phyloP scores from a whole-genome alignment of 1,139 yeast genomes.

The Pichia sp. region DNA sequence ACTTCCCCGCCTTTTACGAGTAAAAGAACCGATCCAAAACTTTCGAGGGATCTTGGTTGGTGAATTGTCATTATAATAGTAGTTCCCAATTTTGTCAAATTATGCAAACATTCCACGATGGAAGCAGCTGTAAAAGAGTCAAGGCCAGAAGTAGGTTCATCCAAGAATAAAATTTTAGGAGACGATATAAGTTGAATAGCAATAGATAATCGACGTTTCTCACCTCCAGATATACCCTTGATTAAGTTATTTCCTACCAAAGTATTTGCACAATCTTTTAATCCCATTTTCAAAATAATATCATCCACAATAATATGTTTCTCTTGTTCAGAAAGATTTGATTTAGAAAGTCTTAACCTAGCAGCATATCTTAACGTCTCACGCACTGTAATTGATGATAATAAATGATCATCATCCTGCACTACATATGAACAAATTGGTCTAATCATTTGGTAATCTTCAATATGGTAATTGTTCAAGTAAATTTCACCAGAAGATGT shows the following conservation, averaged over 20 bases:
- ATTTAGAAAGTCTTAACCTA: slow-evolving; percentile 44
- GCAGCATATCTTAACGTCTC: slow-evolving; percentile 76
- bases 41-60: slow-evolving; percentile 64
- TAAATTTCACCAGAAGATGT: slow-evolving; percentile 33
- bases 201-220: slow-evolving; percentile 73
- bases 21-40: slow-evolving; percentile 60
- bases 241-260: slow-evolving; percentile 64
- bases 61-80: slow-evolving; percentile 77
- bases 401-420: slow-evolving; percentile 68
- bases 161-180: slow-evolving; percentile 65
- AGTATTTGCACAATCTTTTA: slow-evolving; percentile 71
- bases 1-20: slow-evolving; percentile 69
- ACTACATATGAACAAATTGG: slow-evolving; percentile 66
- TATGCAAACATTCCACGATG: slow-evolving; percentile 53
- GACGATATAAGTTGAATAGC: slow-evolving; percentile 68
- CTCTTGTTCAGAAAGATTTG: slow-evolving; percentile 30
- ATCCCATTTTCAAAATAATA: slow-evolving; percentile 59
- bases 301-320: slow-evolving; percentile 40
- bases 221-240: slow-evolving; percentile 86
- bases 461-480: slow-evolving; percentile 32
- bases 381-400: slow-evolving; percentile 64
- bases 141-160: slow-evolving; percentile 86
- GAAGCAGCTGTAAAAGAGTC: slow-evolving; percentile 74
- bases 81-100: slow-evolving; percentile 47
- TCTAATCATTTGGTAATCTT: slow-evolving; percentile 31